Base-by-base conservation (phyloP, 768 basidiomycete genomes). In the Obba rivulosa region DNA sequence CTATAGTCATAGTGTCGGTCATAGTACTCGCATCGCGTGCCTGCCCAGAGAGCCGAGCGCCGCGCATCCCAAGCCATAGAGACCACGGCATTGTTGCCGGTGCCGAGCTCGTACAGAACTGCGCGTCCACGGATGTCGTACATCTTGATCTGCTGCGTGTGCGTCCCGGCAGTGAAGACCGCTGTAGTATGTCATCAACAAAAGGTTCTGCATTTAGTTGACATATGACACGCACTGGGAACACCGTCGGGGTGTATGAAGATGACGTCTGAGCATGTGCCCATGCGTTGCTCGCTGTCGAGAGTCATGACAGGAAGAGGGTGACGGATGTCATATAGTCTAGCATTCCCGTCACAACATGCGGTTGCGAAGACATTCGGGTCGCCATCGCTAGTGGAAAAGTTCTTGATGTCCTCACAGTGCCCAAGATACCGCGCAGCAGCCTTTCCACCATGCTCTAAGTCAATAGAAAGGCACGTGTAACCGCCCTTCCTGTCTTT, bases 21-120 rank as follows among this genome's bases (percentile, higher is more conserved):
- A 25, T 64, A 49, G 43, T 67, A 58, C 4, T 21, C 18, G 55
- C 68, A 69, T 38, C 53, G 53, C 1, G 73, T 72, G 1, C 62
- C 58, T 0, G 66, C 71, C 46, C 64, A 72, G 4, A 73, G 59
- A 3, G 60, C 46, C 20, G 58, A 61, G 40, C 41, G 38, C n/a
- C 17, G 3, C 21, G 31, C n/a, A 25, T 51, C 68, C 72, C 70
- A 73, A 1, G 58, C 59, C 45, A 75, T 46, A 11, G 52, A 51
- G 0, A 35, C 39, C 1, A 75, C 72, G 4, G 42, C 20, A 48
- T 72, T 76, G 50, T 75, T 76, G 11, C 74, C 74, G 1, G 72
- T 73, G 0, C 68, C 58, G 17, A 75, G 61, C 38, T 75, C 71
- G 52, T 74, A 75, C 1, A 71, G 57, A 1, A 57, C 36, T 4